Conservation (phyloP, 495 filamentous ascomycete genomes). For the Aspergillus diversus region DNA sequence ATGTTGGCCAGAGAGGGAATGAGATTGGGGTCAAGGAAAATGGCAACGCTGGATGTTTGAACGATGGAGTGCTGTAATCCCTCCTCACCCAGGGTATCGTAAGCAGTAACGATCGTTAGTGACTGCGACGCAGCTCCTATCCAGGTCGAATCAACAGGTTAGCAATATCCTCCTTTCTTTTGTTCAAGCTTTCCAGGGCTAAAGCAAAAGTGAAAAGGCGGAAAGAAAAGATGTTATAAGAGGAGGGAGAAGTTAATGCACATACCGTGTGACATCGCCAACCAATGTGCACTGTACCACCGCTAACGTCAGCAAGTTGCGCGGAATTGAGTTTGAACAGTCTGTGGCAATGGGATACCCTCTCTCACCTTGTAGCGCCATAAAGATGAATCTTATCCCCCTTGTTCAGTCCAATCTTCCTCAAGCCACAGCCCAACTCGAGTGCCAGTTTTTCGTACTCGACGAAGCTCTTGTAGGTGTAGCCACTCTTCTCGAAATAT, state of each 20-base stretch:
- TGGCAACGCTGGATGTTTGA: conserved; percentile 81
- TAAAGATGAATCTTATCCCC: conserved; percentile 82
- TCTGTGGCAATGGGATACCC: background rate
- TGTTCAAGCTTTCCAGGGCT: background rate
- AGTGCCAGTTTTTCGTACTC: conserved; percentile 82
- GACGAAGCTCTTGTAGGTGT: conserved; percentile 83
- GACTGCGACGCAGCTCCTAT: conserved; percentile 79
- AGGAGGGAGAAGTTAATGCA: conserved; percentile 3
- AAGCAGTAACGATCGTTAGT: conserved; percentile 93
- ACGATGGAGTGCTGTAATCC: conserved; percentile 89
- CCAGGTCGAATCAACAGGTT: background rate
- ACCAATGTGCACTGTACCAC: conserved; percentile 66
- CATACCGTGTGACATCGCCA: conserved; percentile 71
- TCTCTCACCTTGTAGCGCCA: conserved; percentile 74
- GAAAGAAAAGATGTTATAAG: too few species aligned
- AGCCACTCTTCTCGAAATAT: conserved; percentile 90
- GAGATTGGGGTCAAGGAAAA: conserved; percentile 89
- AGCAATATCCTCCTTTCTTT: too few species aligned
- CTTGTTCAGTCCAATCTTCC: conserved; percentile 77
- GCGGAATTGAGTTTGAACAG: background rate
- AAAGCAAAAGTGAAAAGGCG: background rate
- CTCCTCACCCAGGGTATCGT: conserved; percentile 95
- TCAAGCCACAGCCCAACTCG: conserved; percentile 74
- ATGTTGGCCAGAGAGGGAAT: conserved; percentile 80
- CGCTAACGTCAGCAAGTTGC: conserved; percentile 11